A percentile compares a stretch with the other conserved stretches of the same genome.
Conservation (phyloP, 169 alveolate species). For the Plasmodium inui region DNA sequence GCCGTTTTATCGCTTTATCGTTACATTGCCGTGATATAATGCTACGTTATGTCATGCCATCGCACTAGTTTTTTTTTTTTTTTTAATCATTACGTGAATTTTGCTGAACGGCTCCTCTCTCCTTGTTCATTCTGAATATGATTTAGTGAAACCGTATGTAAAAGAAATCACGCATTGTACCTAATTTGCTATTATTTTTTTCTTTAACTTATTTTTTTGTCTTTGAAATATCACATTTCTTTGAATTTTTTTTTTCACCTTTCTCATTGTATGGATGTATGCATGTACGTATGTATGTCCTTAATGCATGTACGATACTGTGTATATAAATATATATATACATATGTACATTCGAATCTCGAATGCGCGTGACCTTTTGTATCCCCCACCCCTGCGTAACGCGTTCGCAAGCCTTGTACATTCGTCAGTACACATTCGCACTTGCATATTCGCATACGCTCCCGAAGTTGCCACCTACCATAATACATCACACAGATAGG, state of each 20-base stretch:
- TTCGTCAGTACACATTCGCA: neutral
- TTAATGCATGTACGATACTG: neutral
- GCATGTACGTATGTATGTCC: neutral
- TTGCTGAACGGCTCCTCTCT: neutral
- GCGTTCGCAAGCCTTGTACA: neutral
- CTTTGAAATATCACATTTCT: constrained; percentile 13
- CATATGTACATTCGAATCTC: neutral
- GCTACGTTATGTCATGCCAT: neutral
- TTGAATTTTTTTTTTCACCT: neutral
- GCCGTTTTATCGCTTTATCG: neutral
- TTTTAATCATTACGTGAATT: neutral
- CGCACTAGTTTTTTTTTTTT: neutral
- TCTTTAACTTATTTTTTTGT: constrained; percentile 2
- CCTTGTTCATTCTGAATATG: constrained; percentile 1
- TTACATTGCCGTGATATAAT: neutral
- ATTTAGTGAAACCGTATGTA: neutral
- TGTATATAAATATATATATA: neutral
- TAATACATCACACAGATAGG: neutral
- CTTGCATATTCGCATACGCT: neutral
- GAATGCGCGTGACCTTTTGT: neutral
- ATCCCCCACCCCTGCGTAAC: neutral
- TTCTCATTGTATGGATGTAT: neutral
- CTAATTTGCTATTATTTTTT: neutral
- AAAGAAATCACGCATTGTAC: neutral
- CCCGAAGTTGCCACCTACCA: neutral